These are phyloP conservation scores for Populus trichocarpa DNA, from an alignment of 441 rosid genomes.

Conservation along the genomic window DNA sequence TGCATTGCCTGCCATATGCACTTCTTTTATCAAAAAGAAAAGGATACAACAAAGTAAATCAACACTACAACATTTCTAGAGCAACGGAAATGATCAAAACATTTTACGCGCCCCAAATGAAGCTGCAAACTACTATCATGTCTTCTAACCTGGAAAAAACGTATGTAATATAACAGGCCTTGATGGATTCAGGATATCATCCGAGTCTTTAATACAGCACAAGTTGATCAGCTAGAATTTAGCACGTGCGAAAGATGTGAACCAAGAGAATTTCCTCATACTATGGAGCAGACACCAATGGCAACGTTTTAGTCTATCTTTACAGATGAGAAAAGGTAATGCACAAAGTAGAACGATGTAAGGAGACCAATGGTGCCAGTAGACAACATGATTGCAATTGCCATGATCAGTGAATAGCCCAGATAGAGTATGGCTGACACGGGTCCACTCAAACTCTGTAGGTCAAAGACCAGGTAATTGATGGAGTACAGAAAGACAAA, in stretches of 20 bases:
- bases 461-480: conserved; percentile 86
- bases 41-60: conserved; percentile 14
- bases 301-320: conserved; percentile 62
- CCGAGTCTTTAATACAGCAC: conserved; percentile 23
- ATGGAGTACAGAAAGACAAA: conserved; percentile 87
- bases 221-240: conserved; percentile 24
- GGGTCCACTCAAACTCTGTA: conserved; percentile 93
- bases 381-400: conserved; percentile 88
- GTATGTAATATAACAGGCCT: conserved; percentile 17
- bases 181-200: conserved; percentile 15
- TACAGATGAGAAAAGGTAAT: conserved; percentile 93
- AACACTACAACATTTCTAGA: conserved; percentile 15
- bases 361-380: conserved; percentile 90
- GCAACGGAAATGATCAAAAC: conserved; percentile 9
- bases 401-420: conserved; percentile 89
- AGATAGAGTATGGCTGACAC: conserved; percentile 86
- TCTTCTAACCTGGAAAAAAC: conserved; percentile 21
- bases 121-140: conserved; percentile 23
- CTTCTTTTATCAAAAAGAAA: conserved; percentile 9
- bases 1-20: neutral
- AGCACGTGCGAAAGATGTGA: conserved; percentile 8
- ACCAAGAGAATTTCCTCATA: conserved; percentile 20
- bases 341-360: conserved; percentile 81
- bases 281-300: conserved; percentile 13
- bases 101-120: conserved; percentile 2